Base-by-base conservation (phyloP, 106 monocot species). In the Cymbidium sinense region DNA sequence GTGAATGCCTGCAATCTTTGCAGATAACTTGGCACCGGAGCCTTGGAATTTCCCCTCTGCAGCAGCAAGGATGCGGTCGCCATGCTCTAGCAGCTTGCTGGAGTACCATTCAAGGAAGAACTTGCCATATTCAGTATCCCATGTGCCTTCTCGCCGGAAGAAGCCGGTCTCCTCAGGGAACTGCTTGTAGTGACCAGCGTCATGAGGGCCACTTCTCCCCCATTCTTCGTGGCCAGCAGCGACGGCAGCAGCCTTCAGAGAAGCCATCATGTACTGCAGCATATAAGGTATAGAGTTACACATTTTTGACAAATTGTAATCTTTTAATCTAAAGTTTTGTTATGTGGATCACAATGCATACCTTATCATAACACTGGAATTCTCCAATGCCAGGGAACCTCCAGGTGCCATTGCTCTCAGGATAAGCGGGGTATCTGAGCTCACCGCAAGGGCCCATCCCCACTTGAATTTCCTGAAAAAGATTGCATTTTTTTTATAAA, bases 71-170 rank as follows among this genome's bases (percentile, higher is more conserved):
- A 95, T 52, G 18, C 84, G 84, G 78, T 91, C 95, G 0, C 95
- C 89, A 72, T 95, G 95, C 29, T 77, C 77, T 0, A 91, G 74
- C 7, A 95, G 89, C 75, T 73, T 74, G 39, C 70, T 78, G 0
- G 95, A 91, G 87, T 96, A 96, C 96, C 96, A 96, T 27, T 67
- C 77, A 0, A 96, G 91, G 89, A 96, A 93, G 82, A 96, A 96
- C 5, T 44, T 72, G 0, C 96, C 96, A 37, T 93, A 93, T 23
- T 88, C 85, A 1, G 87, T 83, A 76, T 83, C 85, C 93, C 96
- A 96, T 10, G 91, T 84, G 30, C 93, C 93, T 9, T 93, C 90
- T 34, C 77, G 79, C 27, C 74, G 31, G 84, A 96, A 95, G 86
- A 95, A 95, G 10, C 86, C 86, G 0, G 91, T 89, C 3, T 92